Evolutionary conservation across 495 filamentous ascomycete genomes (phyloP).

Genomic region (Penicillium ucsense): DNA sequence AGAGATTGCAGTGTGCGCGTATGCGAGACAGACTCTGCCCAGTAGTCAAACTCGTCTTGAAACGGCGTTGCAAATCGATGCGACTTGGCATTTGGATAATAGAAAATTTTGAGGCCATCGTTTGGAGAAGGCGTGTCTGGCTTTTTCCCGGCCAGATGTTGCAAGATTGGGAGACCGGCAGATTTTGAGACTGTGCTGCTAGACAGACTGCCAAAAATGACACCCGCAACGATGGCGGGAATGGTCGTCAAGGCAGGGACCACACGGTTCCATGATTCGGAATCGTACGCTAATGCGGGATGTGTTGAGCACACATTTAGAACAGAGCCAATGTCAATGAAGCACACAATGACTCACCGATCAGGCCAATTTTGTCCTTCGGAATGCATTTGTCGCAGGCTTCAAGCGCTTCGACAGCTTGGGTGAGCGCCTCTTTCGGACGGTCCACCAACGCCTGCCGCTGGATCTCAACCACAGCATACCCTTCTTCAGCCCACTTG

Average conservation of each 20-base stretch:
- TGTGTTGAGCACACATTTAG: background rate
- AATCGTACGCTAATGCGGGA: background rate
- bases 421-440: background rate
- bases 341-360: background rate
- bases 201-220: background rate
- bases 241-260: background rate
- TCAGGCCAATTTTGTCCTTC: background rate
- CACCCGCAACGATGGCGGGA: background rate
- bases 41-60: slow-evolving; percentile 6
- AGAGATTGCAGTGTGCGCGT: slow-evolving; percentile 12
- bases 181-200: background rate
- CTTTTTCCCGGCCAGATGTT: background rate
- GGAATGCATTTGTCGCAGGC: background rate
- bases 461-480: slow-evolving; percentile 8
- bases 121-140: background rate
- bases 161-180: background rate
- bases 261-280: background rate
- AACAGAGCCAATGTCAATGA: background rate
- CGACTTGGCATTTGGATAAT: background rate
- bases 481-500: slow-evolving; percentile 17
- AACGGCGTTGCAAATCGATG: background rate
- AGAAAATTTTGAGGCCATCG: background rate
- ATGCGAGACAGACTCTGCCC: slow-evolving; percentile 8
- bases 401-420: background rate
- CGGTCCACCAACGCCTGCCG: background rate